Evolutionary conservation across 306 rosid genomes (phyloP).

Genomic region (Begonia loranthoides): DNA sequence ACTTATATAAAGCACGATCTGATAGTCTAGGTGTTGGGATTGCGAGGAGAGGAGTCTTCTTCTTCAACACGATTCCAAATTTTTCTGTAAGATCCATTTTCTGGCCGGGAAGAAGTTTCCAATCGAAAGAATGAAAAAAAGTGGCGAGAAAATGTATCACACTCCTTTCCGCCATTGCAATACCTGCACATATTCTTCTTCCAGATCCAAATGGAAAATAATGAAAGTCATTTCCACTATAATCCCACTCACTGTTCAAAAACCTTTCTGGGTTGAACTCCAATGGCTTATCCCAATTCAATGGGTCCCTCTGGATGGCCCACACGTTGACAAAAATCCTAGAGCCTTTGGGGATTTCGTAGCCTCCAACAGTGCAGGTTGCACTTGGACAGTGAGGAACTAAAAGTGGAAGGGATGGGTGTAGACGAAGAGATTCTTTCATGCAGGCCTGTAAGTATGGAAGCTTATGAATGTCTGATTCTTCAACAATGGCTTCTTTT

Average conservation of each 20-base stretch:
- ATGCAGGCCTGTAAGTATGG: slow-evolving; percentile 46
- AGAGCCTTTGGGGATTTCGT: slow-evolving; percentile 52
- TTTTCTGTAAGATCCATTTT: slow-evolving; percentile 30
- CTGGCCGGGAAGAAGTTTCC: slow-evolving; percentile 34
- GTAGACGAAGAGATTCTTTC: slow-evolving; percentile 58
- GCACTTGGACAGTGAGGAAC: slow-evolving; percentile 53
- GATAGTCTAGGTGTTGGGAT: slow-evolving; percentile 40
- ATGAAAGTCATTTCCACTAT: slow-evolving; percentile 39
- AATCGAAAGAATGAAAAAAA: slow-evolving; percentile 50
- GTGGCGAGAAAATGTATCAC: slow-evolving; percentile 45
- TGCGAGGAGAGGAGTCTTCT: slow-evolving; percentile 37
- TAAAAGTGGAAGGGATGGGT: slow-evolving; percentile 44
- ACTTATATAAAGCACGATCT: slow-evolving; percentile 23
- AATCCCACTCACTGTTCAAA: slow-evolving; percentile 36
- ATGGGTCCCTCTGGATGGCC: slow-evolving; percentile 68
- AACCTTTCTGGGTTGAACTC: slow-evolving; percentile 55
- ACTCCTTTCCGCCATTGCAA: slow-evolving; percentile 66
- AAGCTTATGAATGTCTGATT: slow-evolving; percentile 33
- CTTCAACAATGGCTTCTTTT: slow-evolving; percentile 43
- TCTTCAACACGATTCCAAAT: slow-evolving; percentile 47
- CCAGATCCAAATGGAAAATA: slow-evolving; percentile 75
- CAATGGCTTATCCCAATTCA: slow-evolving; percentile 45
- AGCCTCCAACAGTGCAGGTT: slow-evolving; percentile 37
- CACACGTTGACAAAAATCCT: slow-evolving; percentile 49
- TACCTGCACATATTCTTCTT: slow-evolving; percentile 63